A percentile compares a stretch with the other conserved stretches of the same genome.
Conservation (phyloP, 192 early-diverging fungal species). For the Backusella mclennaniae region DNA sequence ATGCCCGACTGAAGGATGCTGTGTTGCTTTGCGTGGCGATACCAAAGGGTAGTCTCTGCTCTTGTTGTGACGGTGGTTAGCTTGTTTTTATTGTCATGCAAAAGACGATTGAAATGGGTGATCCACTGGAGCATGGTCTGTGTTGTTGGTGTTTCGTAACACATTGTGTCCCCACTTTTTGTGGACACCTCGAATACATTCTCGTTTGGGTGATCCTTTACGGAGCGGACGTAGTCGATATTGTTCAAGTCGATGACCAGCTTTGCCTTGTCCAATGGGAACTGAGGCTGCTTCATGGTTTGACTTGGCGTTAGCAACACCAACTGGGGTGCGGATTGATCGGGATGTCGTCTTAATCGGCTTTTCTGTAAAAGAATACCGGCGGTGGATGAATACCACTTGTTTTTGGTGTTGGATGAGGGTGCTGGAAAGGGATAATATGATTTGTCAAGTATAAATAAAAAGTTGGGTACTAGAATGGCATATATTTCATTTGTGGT, state of each 20-base stretch:
- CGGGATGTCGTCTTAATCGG: background rate
- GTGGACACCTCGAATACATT: background rate
- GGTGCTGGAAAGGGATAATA: background rate
- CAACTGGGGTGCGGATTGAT: background rate
- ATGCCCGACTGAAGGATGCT: background rate
- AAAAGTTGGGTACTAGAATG: background rate
- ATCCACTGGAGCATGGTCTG: background rate
- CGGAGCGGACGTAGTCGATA: background rate
- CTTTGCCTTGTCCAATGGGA: background rate
- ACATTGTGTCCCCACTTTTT: background rate
- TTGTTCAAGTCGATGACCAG: background rate
- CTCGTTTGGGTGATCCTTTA: background rate
- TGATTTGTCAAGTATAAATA: conserved; percentile 5
- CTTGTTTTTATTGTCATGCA: background rate
- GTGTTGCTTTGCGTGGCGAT: background rate
- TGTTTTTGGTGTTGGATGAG: background rate
- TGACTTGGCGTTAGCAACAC: background rate
- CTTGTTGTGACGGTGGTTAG: background rate
- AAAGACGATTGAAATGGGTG: background rate
- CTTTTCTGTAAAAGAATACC: background rate
- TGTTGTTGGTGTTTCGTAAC: background rate
- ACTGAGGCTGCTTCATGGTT: background rate
- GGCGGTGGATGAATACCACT: background rate
- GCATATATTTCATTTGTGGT: background rate
- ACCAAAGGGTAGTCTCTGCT: background rate